A percentile compares a stretch with the other conserved stretches of the same genome.
phyloP scores from a whole-genome alignment of 2,329 filamentous ascomycete species.

The Pseudofabraea citricarpa region DNA sequence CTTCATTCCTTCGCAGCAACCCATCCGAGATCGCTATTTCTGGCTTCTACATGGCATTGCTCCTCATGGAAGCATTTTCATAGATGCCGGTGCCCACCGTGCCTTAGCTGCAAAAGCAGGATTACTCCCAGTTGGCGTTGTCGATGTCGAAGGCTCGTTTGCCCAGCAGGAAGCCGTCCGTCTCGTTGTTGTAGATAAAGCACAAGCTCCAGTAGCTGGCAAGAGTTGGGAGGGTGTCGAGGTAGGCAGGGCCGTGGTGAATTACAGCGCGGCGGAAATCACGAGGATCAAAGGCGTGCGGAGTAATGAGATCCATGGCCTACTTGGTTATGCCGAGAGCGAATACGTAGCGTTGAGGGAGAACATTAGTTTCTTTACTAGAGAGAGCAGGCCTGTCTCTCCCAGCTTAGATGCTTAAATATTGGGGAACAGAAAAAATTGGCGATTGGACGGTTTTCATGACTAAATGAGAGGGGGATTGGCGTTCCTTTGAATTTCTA shows the following conservation, averaged over 20 bases:
- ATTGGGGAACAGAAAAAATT: too few relatives aligned
- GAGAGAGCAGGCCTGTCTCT: conserved; percentile 25
- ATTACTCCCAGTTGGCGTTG: conserved; percentile 82
- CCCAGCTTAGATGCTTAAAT: conserved; percentile 18
- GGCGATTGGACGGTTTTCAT: too few relatives aligned
- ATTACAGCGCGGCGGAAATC: conserved; percentile 87
- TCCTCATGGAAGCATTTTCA: conserved; percentile 86
- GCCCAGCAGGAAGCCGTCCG: conserved; percentile 89
- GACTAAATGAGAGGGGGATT: too few relatives aligned
- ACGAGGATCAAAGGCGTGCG: conserved; percentile 76
- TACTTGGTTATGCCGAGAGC: conserved; percentile 88
- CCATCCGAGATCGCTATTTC: conserved; percentile 91
- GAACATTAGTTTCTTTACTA: conserved; percentile 66
- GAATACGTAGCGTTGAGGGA: conserved; percentile 89
- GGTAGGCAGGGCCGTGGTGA: conserved; percentile 84
- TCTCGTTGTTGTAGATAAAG: conserved; percentile 68
- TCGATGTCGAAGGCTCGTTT: conserved; percentile 85
- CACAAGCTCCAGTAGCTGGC: conserved; percentile 25
- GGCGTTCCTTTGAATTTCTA: too few relatives aligned
- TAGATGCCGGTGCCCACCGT: conserved; percentile 81
- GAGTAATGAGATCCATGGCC: conserved; percentile 72
- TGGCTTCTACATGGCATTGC: conserved; percentile 92
- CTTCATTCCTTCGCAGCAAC: conserved; percentile 78
- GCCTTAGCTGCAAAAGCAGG: conserved; percentile 81
- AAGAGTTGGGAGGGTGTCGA: conserved; percentile 56